Evolutionary conservation across 495 filamentous ascomycete species (phyloP), one percentile per base, ranked within the genome.

Genomic region (Aspergillus panamensis): DNA sequence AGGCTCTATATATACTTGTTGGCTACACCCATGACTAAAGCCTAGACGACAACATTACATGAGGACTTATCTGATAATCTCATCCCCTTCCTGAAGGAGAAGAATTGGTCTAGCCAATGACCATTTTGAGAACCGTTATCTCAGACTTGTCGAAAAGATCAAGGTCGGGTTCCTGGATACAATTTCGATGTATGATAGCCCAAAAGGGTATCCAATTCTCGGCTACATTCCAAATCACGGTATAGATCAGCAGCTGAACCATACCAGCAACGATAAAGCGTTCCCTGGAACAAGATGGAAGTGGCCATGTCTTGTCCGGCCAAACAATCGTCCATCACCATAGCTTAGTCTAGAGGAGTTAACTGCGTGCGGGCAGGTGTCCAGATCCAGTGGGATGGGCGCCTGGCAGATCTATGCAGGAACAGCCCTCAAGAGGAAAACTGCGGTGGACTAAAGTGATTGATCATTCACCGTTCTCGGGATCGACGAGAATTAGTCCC

Each of bases 1-100:
- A 49, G 13, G 48, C 61, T 53, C 59, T 68, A 62, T 65, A 64
- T 60, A 60, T 60, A 10, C 20, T 60, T 45, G 17, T 47, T 17
- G 21, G 9, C 20, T 20, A 33, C 30, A 48, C 12, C 21, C 39
- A 30, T 51, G 39, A 21, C 52, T 32, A 39, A 60, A n/a, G 9
- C 5, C 30, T 47, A 8, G 14, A 47, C 30, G 20, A 19, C 45
- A 40, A 12, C 30, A 43, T 39, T 14, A 9, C 30, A 10, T 39
- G 20, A 48, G 16, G 20, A 33, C 17, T 45, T 51, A 48, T 51
- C 45, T 51, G 47, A 56, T 60, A 45, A 51, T 52, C 53, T 39
- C 20, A 8, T 47, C 32, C 19, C 3, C 35, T 55, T 55, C 52
- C 52, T 47, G 35, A 58, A 58, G 7, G 35, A 58, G 56, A 10